Conservation (phyloP, 2,329 filamentous ascomycete species). For the Arthroderma uncinatum region DNA sequence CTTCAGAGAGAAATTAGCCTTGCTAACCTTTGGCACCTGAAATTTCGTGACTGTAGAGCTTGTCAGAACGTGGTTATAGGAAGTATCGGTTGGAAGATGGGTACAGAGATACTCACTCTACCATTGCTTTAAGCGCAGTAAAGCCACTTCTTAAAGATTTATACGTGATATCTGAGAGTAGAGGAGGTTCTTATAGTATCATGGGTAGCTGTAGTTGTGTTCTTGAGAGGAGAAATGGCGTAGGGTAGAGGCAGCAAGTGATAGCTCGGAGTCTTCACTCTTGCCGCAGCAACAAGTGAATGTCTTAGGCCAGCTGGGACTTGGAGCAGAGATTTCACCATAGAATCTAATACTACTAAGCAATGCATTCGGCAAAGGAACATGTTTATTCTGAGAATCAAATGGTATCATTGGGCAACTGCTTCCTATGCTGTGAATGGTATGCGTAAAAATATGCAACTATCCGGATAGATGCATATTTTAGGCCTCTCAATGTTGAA, state of each 20-base stretch:
- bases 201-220: neutral
- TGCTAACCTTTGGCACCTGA: neutral
- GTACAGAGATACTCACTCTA: neutral
- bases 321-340: neutral
- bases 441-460: neutral
- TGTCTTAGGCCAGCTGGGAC: neutral
- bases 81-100: neutral
- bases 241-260: neutral
- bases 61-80: neutral
- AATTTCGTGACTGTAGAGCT: conserved; percentile 1
- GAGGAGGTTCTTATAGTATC: neutral
- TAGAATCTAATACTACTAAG: neutral
- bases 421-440: neutral
- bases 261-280: neutral
- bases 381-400: neutral
- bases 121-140: neutral
- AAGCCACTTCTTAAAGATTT: neutral
- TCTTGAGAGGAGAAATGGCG: too few relatives aligned
- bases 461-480: neutral
- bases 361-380: neutral
- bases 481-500: neutral
- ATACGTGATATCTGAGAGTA: neutral
- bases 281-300: neutral
- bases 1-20: neutral
- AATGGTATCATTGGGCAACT: neutral